Base-by-base conservation (phyloP, 2,329 filamentous ascomycete species). In the Davidsoniella virescens region DNA sequence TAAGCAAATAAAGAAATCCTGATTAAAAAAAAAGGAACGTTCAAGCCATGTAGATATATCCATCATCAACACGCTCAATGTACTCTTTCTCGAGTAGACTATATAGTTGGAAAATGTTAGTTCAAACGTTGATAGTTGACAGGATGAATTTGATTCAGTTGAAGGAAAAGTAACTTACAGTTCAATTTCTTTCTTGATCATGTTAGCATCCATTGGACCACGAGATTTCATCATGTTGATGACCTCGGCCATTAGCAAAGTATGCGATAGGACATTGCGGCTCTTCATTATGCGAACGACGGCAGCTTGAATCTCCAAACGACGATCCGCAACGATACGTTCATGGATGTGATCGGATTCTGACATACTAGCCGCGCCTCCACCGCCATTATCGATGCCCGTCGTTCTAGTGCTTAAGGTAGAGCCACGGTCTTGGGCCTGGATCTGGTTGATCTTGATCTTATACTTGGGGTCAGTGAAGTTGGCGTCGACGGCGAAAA, bases 231-330 rank as follows among this genome's bases (percentile, higher is more conserved):
- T 98, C 61, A 90, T 80, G 58, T 82, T 84, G 61, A 98, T 95
- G 16, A 94, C 87, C 68, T 96, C 88, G 2, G 83, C 80, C 17
- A 96, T 84, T 23, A 98, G 68, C 62, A 94, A 84, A n/a, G 78
- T 72, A 62, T 96, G 90, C 4, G 76, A 78, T 65, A 96, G 88
- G 7, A 68, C 76, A 75, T 95, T 95, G 56, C 87, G 75, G 56
- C 81, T 84, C 77, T 98, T 98, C 84, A 98, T 88, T 60, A 98
- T 94, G 16, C 92, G 72, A 54, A 98, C 92, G 61, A 98, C 93
- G 1, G 92, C 90, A 1, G 92, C 92, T 64, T 98, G 92, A 0
- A 88, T 95, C 68, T 98, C 93, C 59, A 93, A 94, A 60, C 94
- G 87, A 47, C 92, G 72, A 61, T 98, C 92, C 48, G 84, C 83